phyloP scores from a whole-genome alignment of 805 yeast genomes.

The Lipomyces orientalis region DNA sequence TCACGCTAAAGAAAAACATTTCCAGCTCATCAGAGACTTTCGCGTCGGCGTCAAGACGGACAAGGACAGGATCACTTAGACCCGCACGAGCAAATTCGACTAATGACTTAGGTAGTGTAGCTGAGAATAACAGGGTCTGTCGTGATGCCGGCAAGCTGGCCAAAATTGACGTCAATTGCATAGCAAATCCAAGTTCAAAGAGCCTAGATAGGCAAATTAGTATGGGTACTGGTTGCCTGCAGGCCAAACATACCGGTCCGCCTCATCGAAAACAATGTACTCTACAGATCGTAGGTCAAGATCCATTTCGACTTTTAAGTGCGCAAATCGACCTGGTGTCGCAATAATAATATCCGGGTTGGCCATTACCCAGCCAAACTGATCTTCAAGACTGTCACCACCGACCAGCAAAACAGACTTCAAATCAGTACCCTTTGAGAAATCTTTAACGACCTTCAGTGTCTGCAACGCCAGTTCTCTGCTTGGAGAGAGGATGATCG shows the following conservation, averaged over 20 bases:
- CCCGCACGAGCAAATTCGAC: slow-evolving; percentile 99
- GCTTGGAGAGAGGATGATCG: slow-evolving; percentile 88
- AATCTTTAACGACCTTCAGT: slow-evolving; percentile 83
- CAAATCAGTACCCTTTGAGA: slow-evolving; percentile 80
- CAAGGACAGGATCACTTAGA: slow-evolving; percentile 85
- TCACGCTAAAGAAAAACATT: slow-evolving; percentile 83
- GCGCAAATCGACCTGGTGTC: slow-evolving; percentile 97
- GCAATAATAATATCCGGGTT: slow-evolving; percentile 96
- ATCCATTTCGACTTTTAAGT: slow-evolving; percentile 93
- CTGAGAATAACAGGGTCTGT: slow-evolving; percentile 90
- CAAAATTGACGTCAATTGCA: slow-evolving; percentile 86
- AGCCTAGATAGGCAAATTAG: slow-evolving; percentile 44
- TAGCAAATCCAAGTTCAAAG: slow-evolving; percentile 95
- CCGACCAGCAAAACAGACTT: slow-evolving; percentile 85
- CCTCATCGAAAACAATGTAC: slow-evolving; percentile 94
- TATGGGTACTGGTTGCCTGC: not conserved
- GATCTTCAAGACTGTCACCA: slow-evolving; percentile 98
- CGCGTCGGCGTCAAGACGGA: slow-evolving; percentile 89
- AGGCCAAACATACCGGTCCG: slow-evolving; percentile 64
- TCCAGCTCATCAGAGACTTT: slow-evolving; percentile 89
- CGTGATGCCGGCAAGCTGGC: slow-evolving; percentile 81
- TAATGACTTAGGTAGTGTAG: slow-evolving; percentile 88
- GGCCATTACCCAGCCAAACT: slow-evolving; percentile 87
- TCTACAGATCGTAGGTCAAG: slow-evolving; percentile 82
- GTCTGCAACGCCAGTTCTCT: slow-evolving; percentile 97